phyloP scores from a whole-genome alignment of 2,329 filamentous ascomycete genomes.

The Colletotrichum coccodes region DNA sequence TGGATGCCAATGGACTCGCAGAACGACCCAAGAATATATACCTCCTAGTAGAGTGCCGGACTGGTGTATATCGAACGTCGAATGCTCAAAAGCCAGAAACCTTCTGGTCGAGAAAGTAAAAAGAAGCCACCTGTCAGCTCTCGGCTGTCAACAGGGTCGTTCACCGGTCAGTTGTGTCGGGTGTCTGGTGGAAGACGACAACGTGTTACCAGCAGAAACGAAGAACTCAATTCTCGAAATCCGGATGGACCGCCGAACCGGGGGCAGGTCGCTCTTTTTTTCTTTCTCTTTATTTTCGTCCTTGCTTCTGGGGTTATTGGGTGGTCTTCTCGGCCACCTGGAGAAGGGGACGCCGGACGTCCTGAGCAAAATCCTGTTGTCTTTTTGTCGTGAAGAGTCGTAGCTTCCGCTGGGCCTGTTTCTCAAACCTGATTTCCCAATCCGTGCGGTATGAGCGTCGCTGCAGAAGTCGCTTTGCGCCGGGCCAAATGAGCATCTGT shows the following conservation, averaged over 20 bases:
- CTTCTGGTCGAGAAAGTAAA: not conserved
- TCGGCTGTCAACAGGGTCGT: not conserved
- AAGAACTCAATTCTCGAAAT: not conserved
- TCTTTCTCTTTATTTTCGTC: not conserved
- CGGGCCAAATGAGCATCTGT: not conserved
- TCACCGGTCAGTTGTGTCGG: not conserved
- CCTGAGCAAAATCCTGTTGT: not conserved
- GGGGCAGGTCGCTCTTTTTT: not conserved
- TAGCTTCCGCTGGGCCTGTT: not conserved
- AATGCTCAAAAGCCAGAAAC: no score
- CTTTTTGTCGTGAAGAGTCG: not conserved
- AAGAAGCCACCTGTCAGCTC: conserved; percentile 16
- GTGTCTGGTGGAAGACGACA: conserved; percentile 5
- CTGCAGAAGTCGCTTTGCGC: not conserved
- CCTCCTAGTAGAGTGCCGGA: not conserved
- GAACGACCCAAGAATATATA: not conserved
- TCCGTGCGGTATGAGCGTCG: conserved; percentile 20
- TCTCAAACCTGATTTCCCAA: not conserved
- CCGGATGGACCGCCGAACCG: not conserved
- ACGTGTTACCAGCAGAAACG: conserved; percentile 23
- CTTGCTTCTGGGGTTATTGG: no score
- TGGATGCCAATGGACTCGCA: not conserved
- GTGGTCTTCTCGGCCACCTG: not conserved
- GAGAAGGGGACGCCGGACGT: not conserved
- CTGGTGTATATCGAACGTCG: not conserved